phyloP scores from a whole-genome alignment of 2,329 filamentous ascomycete species.

The Raffaelea ambrosiae region DNA sequence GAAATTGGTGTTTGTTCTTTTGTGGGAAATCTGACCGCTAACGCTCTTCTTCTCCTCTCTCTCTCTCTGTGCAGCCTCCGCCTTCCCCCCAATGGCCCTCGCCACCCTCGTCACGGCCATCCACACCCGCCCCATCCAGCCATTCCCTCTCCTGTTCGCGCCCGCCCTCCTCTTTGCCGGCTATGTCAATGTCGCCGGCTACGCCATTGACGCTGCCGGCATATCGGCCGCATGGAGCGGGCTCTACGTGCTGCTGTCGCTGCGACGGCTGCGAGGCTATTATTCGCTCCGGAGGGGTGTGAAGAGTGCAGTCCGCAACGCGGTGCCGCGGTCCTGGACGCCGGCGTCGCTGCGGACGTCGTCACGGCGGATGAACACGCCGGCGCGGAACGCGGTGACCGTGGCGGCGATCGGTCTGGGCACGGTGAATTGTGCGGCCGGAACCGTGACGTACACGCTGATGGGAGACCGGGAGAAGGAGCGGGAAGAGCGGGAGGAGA shows the following conservation, averaged over 20 bases:
- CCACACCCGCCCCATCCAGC: slow-evolving; percentile 44
- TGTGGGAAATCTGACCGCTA: not conserved
- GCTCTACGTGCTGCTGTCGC: slow-evolving; percentile 46
- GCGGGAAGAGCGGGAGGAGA: slow-evolving; percentile 34
- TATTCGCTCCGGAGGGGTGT: too few relatives aligned
- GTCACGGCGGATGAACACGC: slow-evolving; percentile 18
- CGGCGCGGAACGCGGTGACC: slow-evolving; percentile 39
- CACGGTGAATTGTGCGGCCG: slow-evolving; percentile 37
- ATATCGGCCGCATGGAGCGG: slow-evolving; percentile 48
- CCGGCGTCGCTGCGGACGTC: slow-evolving; percentile 29
- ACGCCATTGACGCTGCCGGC: slow-evolving; percentile 47
- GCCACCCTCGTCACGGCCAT: slow-evolving; percentile 48
- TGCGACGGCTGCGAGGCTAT: slow-evolving; percentile 27
- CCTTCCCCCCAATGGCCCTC: slow-evolving; percentile 45
- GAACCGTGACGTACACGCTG: slow-evolving; percentile 40
- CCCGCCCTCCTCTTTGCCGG: slow-evolving; percentile 46
- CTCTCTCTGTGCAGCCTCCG: slow-evolving; percentile 30
- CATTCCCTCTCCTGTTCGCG: slow-evolving; percentile 40
- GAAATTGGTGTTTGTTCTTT: too few relatives aligned
- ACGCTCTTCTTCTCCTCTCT: not conserved
- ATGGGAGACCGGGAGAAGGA: slow-evolving; percentile 42
- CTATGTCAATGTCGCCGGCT: slow-evolving; percentile 53
- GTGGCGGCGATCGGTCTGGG: slow-evolving; percentile 42
- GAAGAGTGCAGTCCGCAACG: not conserved
- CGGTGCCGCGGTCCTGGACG: slow-evolving; percentile 11